Evolutionary conservation across 1,284 basidiomycete genomes (phyloP), one percentile per base, ranked within the genome.

Genomic region (Leccinum subrobustum): DNA sequence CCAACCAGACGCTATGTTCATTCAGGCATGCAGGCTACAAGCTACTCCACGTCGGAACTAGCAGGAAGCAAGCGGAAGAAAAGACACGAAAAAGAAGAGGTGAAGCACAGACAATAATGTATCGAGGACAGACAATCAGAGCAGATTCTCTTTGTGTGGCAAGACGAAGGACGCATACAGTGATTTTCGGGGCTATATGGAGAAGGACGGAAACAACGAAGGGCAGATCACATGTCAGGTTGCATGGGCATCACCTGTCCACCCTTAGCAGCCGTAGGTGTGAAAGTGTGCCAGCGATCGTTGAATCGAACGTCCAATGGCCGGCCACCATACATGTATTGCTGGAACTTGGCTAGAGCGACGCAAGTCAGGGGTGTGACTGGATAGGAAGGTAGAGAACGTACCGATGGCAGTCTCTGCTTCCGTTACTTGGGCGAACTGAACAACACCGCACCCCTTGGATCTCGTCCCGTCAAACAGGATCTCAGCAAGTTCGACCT

Each of bases 401-500:
- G 8, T 62, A 91, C 89, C 89, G 58, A 97, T 96, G 1, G 96
- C 96, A 31, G 92, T 95, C 77, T 96, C 92, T 4, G 96, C 96
- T 73, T 98, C 95, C 11, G 81, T 76, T 27, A 92, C 84, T 65
- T 92, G 89, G n/a, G 87, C 84, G 71, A 99, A 98, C 75, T 98
- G 94, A 9, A 98, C 96, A 52, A 98, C 91, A 68, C 96, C 96
- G 60, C 91, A 89, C 23, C 96, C 96, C 74, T 96, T 96, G 54
- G 92, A 94, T 60, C 96, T 86, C 7, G 89, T 87, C 31, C 91
- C 91, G 64, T 98, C 96, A 68, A 91, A 94, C 55, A 98, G 75
- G 66, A 98, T 95, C 75, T 98, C 96, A 9, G 96, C 96, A 52
- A 95, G 79, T 68, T 95, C 91, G 35, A 99, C 96, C 65, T 89